Evolutionary conservation across 495 filamentous ascomycete genomes (phyloP), one percentile per base, ranked within the genome.

Genomic region (Aspergillus baeticus): DNA sequence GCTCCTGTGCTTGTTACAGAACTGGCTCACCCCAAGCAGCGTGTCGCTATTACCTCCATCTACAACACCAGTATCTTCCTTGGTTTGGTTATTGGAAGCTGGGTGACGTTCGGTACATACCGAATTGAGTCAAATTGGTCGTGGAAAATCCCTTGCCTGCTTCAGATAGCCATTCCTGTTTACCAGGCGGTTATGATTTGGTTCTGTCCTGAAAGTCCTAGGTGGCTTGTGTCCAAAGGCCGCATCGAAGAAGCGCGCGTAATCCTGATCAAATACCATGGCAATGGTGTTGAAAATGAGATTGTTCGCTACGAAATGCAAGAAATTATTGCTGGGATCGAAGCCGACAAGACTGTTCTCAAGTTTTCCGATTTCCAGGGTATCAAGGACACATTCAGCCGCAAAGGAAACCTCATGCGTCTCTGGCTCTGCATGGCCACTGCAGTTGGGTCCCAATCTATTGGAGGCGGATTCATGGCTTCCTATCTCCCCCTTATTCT

Each of bases 81-180:
- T 18, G 81, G 81, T 3, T 81, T 81, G 46, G 75, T 81, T 22
- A 68, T 83, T 22, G 74, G 79, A 1, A 81, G 72, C 63, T 84
- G 79, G 77, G 79, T 81, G 36, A 82, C 81, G 10, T 84, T 79
- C 47, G 79, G 77, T n/a, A 81, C 78, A 11, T 66, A 69, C 15
- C 81, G 70, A 53, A 83, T 82, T 64, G 62, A 62, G 8, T 70
- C 75, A 3, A 68, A 80, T 65, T 78, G 76, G 75, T 60, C 75
- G 8, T 80, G 77, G 77, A 67, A 76, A 34, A 59, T 81, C 5
- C 78, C 78, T 4, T 77, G 80, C 59, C 55, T 79, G 10, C 60
- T 81, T n/a, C 79, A 82, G 55, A 69, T 80, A 58, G 60, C 77
- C 20, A 77, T 77, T 5, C 76, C 72, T 1, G 66, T 79, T 34